Conservation (phyloP, 2,329 filamentous ascomycete genomes). For the Fusarium clavum region DNA sequence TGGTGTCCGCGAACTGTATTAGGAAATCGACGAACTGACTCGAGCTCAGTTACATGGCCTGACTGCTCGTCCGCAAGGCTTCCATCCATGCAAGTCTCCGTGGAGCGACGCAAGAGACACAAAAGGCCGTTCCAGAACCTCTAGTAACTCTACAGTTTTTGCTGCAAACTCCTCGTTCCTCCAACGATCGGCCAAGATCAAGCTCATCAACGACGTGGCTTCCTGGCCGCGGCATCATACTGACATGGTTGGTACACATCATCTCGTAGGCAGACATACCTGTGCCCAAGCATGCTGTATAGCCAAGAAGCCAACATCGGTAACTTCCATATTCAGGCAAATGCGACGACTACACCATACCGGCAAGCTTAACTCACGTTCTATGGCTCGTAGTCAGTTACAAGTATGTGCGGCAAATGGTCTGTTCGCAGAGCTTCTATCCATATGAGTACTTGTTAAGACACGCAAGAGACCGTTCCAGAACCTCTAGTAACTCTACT, state of each 20-base stretch:
- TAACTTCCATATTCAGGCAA: background rate
- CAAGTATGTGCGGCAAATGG: background rate
- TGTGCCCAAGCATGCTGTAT: background rate
- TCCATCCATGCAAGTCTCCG: constrained; percentile 29
- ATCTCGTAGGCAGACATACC: background rate
- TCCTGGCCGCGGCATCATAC: background rate
- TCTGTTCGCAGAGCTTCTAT: background rate
- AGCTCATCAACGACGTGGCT: background rate
- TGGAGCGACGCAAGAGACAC: background rate
- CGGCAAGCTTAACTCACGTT: accelerated
- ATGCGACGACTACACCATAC: background rate
- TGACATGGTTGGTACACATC: background rate
- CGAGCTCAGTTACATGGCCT: background rate
- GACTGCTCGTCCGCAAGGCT: background rate
- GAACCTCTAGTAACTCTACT: constrained; percentile 46
- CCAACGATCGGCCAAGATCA: background rate
- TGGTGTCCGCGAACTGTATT: background rate
- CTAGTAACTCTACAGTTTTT: constrained; percentile 42
- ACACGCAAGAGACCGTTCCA: constrained; percentile 48
- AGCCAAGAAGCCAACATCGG: background rate
- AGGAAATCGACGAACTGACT: background rate
- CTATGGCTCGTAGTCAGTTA: background rate
- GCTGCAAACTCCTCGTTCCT: constrained; percentile 28
- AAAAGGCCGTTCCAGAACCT: constrained; percentile 46
- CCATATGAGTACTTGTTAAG: constrained; percentile 44